A percentile compares a stretch with the other conserved stretches of the same genome.
phyloP scores from a whole-genome alignment of 2,329 filamentous ascomycete species.

The Blastomyces emzantsi region DNA sequence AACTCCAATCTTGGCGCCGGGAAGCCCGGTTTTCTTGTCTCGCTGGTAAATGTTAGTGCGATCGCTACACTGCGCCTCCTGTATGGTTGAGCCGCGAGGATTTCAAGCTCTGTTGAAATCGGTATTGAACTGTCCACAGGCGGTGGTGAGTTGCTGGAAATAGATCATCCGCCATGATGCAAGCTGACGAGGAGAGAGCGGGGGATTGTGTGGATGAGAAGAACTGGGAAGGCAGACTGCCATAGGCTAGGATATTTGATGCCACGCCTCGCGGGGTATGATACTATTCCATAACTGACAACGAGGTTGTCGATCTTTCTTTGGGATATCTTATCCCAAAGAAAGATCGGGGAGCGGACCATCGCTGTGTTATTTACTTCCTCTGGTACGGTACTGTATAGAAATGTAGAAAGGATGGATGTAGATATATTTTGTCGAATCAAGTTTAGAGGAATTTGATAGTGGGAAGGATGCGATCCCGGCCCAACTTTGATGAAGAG shows the following conservation, averaged over 20 bases:
- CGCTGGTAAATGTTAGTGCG: background rate
- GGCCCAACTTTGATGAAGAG: too few species aligned
- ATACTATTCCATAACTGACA: background rate
- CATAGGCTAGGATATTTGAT: background rate
- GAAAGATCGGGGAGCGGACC: too few species aligned
- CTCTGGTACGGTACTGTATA: too few species aligned
- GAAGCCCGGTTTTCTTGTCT: background rate
- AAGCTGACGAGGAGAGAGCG: background rate
- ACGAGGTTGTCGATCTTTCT: background rate
- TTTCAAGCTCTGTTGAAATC: background rate
- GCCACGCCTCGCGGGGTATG: background rate
- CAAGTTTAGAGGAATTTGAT: too few species aligned
- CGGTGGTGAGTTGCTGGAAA: background rate
- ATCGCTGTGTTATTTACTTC: too few species aligned
- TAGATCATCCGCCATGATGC: constrained; percentile 1
- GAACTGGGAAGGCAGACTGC: background rate
- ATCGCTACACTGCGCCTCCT: too few species aligned
- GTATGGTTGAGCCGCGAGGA: background rate
- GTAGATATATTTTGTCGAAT: too few species aligned
- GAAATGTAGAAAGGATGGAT: too few species aligned
- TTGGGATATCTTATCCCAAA: too few species aligned
- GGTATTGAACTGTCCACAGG: background rate
- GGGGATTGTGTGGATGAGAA: background rate
- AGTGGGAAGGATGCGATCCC: too few species aligned
- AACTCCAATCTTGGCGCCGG: constrained; percentile 2